Evolutionary conservation across 805 yeast species (phyloP).

Genomic region (Wickerhamomyces rabaulensis): DNA sequence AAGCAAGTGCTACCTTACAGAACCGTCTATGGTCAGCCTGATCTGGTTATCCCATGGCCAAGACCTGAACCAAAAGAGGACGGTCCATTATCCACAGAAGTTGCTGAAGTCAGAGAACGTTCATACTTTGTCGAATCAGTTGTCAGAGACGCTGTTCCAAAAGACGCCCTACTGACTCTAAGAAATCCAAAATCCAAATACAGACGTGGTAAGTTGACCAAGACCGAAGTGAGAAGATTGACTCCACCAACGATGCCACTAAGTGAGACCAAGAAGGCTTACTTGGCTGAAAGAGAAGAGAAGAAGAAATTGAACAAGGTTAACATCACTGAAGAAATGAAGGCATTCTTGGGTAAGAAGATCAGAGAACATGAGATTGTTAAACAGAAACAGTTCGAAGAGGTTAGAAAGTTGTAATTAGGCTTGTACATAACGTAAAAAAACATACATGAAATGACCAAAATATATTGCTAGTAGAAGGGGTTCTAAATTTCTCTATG

Average conservation of each 20-base stretch:
- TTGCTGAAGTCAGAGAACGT: conserved; percentile 57
- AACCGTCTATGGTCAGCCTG: conserved; percentile 63
- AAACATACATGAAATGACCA: neutral
- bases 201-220: conserved; percentile 59
- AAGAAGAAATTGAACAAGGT: conserved; percentile 36
- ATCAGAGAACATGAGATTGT: conserved; percentile 26
- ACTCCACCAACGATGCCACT: conserved; percentile 74
- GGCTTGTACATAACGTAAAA: conserved; percentile 2
- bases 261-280: conserved; percentile 55
- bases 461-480: neutral
- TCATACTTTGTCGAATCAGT: conserved; percentile 69
- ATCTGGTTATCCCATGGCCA: conserved; percentile 86
- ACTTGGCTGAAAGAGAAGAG: conserved; percentile 46
- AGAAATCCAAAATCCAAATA: conserved; percentile 73
- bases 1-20: conserved; percentile 73
- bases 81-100: conserved; percentile 51
- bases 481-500: neutral
- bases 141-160: conserved; percentile 64
- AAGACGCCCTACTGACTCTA: conserved; percentile 56
- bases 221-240: conserved; percentile 55
- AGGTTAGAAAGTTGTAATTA: conserved; percentile 13
- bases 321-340: conserved; percentile 45
- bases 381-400: conserved; percentile 11
- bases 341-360: conserved; percentile 48
- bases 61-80: conserved; percentile 55